A percentile compares a stretch with the other conserved stretches of the same genome.
Evolutionary conservation across 352 stramenopile species (phyloP).

Genomic region (Paralagenidium karlingii): DNA sequence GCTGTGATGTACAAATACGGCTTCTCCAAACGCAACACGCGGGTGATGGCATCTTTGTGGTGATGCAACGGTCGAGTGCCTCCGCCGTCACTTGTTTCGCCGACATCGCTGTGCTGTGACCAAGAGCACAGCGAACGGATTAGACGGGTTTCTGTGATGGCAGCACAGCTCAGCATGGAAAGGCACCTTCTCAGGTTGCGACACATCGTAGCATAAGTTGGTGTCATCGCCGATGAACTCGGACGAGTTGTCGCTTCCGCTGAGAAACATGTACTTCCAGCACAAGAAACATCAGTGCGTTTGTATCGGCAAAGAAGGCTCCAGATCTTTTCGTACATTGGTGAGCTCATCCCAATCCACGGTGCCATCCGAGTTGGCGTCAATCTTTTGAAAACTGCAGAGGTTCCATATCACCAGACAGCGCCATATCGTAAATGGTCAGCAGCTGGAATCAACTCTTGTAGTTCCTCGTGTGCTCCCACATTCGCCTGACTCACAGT

Average conservation of each 20-base stretch:
- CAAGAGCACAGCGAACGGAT: not conserved
- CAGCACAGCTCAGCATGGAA: no score
- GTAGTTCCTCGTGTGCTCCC: no score
- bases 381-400: slow-evolving; percentile 77
- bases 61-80: slow-evolving; percentile 17
- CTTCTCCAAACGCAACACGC: slow-evolving; percentile 48
- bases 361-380: slow-evolving; percentile 75
- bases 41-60: slow-evolving; percentile 66
- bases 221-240: slow-evolving; percentile 53
- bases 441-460: no score
- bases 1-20: slow-evolving; percentile 57
- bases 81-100: slow-evolving; percentile 2
- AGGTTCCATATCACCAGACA: not conserved
- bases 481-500: slow-evolving; percentile 37
- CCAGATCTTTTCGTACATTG: slow-evolving; percentile 29
- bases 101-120: not conserved
- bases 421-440: not conserved
- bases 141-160: not conserved
- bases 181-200: slow-evolving; percentile 25
- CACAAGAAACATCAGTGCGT: slow-evolving; percentile 1
- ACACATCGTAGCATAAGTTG: slow-evolving; percentile 49
- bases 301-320: no score
- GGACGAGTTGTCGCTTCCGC: slow-evolving; percentile 38
- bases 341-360: slow-evolving; percentile 87
- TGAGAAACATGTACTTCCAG: slow-evolving; percentile 74